Percentiles rank a stretch among this genome's conserved stretches.
Conservation (phyloP, 805 yeast species). For the Zygoascus tannicola region DNA sequence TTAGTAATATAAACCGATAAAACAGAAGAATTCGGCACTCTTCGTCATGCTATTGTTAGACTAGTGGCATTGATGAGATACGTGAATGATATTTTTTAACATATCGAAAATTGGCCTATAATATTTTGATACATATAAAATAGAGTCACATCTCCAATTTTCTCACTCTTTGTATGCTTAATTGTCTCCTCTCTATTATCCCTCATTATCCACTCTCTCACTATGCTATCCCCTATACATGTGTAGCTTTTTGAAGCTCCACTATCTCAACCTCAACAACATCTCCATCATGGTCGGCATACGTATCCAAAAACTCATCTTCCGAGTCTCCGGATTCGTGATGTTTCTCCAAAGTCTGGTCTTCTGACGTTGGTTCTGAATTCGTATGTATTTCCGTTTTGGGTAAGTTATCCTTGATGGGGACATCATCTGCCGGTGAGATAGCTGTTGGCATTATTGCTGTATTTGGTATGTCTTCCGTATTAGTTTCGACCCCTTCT, state of each 20-base stretch:
- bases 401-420: background rate
- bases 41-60: too few relatives aligned
- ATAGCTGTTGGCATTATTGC: background rate
- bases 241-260: conserved; percentile 3
- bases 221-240: background rate
- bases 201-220: background rate
- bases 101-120: too few relatives aligned
- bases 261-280: conserved; percentile 7
- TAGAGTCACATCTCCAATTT: too few relatives aligned
- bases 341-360: background rate
- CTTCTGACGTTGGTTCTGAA: background rate
- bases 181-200: too few relatives aligned
- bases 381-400: background rate
- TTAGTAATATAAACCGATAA: too few relatives aligned
- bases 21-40: too few relatives aligned
- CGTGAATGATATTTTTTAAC: too few relatives aligned
- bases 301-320: conserved; percentile 9
- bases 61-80: too few relatives aligned
- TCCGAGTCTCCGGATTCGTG: conserved; percentile 5
- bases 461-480: too few relatives aligned
- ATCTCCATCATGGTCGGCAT: conserved; percentile 4
- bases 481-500: too few relatives aligned
- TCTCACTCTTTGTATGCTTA: too few relatives aligned
- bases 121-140: too few relatives aligned
- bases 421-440: background rate